Conservation (phyloP, 768 basidiomycete genomes). For the Suillus fuscotomentosus region DNA sequence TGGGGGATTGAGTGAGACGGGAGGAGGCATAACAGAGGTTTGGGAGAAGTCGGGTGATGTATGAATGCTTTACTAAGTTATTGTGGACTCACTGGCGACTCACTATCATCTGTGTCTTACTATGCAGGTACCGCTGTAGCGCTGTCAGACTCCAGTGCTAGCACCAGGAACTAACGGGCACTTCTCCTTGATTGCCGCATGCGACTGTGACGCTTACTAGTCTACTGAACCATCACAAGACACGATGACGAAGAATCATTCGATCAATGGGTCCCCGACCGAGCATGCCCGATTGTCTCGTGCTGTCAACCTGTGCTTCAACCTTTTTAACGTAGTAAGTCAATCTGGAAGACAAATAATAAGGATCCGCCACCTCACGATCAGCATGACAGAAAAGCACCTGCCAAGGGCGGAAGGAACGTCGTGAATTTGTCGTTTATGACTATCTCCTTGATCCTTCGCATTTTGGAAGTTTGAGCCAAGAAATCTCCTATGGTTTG, state of each 20-base stretch:
- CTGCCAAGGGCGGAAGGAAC: neutral
- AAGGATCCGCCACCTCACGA: neutral
- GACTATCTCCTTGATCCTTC: neutral
- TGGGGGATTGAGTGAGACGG: conserved; percentile 59
- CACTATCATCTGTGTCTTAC: neutral
- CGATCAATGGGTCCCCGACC: neutral
- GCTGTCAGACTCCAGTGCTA: neutral
- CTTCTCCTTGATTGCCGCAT: neutral
- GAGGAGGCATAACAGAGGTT: conserved; percentile 63
- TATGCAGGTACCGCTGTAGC: neutral
- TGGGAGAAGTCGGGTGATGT: conserved; percentile 35
- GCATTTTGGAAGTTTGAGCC: neutral
- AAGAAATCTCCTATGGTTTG: neutral
- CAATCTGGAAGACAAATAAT: neutral
- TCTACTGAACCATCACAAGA: too few relatives aligned
- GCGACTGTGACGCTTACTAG: too few relatives aligned
- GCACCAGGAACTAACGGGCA: neutral
- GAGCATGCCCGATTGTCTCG: neutral
- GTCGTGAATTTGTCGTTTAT: neutral
- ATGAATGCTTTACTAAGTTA: neutral
- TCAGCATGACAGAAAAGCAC: neutral
- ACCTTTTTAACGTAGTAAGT: neutral
- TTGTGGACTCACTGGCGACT: neutral
- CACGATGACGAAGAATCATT: neutral
- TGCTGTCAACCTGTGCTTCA: neutral